Percentiles rank a stretch among this genome's conserved stretches.
Conservation (phyloP, 1,284 basidiomycete species). For the Trametes sp. region DNA sequence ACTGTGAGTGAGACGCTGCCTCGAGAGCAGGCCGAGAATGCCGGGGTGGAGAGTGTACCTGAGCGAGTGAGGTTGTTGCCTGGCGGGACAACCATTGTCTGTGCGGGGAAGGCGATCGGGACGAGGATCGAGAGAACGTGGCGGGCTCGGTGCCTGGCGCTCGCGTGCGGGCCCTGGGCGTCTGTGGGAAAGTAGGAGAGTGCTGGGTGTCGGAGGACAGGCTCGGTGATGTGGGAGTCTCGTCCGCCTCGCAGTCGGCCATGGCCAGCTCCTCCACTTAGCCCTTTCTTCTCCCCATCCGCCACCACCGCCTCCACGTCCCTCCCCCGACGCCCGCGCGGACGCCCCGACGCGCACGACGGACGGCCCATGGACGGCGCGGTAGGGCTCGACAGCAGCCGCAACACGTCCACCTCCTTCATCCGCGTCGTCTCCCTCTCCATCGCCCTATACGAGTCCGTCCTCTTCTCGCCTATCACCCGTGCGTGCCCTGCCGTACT, state of each 20-base stretch:
- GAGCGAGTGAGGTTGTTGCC: no score
- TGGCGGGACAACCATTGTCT: no score
- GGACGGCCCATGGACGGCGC: not conserved
- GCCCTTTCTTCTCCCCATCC: not conserved
- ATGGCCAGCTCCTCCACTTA: not conserved
- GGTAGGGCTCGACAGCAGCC: slow-evolving; percentile 5
- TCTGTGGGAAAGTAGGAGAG: not conserved
- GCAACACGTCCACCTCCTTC: slow-evolving; percentile 29
- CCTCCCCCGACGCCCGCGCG: not conserved
- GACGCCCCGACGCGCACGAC: not conserved
- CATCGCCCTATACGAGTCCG: slow-evolving; percentile 41
- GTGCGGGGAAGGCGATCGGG: not conserved
- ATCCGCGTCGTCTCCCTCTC: slow-evolving; percentile 39
- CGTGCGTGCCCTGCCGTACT: not conserved
- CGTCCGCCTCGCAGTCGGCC: not conserved
- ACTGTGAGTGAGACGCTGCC: not conserved
- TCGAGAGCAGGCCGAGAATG: no score
- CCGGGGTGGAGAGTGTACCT: no score
- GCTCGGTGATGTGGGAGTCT: not conserved
- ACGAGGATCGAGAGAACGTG: not conserved
- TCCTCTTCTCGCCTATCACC: slow-evolving; percentile 15
- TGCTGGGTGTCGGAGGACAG: not conserved
- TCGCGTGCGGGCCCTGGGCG: not conserved
- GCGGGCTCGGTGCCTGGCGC: not conserved
- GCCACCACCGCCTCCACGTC: not conserved